phyloP scores from a whole-genome alignment of 2,329 filamentous ascomycete genomes.

The Colletotrichum lini region DNA sequence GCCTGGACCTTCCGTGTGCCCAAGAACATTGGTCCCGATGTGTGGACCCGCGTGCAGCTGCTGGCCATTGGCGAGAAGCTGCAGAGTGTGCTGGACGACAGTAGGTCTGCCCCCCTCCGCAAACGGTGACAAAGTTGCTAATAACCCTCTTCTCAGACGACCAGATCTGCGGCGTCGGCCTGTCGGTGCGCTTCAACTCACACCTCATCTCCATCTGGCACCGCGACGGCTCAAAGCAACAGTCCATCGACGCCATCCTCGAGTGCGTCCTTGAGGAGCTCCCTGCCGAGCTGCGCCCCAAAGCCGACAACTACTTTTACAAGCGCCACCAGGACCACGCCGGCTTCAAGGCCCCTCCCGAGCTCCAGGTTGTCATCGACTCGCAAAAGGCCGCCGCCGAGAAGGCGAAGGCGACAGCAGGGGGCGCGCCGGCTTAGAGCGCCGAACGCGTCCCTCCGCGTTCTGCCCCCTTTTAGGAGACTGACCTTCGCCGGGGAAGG shows the following conservation, averaged over 20 bases:
- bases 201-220: slow-evolving; percentile 95
- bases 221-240: slow-evolving; percentile 85
- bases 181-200: slow-evolving; percentile 90
- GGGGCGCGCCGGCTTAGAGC: slow-evolving; percentile 26
- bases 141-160: slow-evolving; percentile 68
- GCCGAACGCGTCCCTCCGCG: slow-evolving; percentile 7
- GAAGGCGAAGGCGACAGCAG: slow-evolving; percentile 46
- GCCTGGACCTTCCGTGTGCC: slow-evolving; percentile 94
- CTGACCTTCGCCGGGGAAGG: neutral
- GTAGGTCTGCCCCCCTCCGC: slow-evolving; percentile 59
- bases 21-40: slow-evolving; percentile 79
- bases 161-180: slow-evolving; percentile 90
- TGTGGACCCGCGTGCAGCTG: slow-evolving; percentile 86
- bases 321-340: slow-evolving; percentile 92
- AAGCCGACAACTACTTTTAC: slow-evolving; percentile 82
- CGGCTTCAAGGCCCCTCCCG: slow-evolving; percentile 79
- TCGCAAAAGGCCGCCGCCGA: slow-evolving; percentile 67
- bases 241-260: slow-evolving; percentile 82
- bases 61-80: slow-evolving; percentile 87
- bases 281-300: slow-evolving; percentile 79
- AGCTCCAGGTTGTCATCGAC: slow-evolving; percentile 70
- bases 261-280: slow-evolving; percentile 81
- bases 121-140: slow-evolving; percentile 2
- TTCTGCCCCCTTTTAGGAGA: slow-evolving; percentile 31
- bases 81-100: slow-evolving; percentile 79